Percentiles rank a stretch among this genome's conserved stretches.
phyloP scores from a whole-genome alignment of 2,329 filamentous ascomycete genomes.

The Fusarium chaquense region DNA sequence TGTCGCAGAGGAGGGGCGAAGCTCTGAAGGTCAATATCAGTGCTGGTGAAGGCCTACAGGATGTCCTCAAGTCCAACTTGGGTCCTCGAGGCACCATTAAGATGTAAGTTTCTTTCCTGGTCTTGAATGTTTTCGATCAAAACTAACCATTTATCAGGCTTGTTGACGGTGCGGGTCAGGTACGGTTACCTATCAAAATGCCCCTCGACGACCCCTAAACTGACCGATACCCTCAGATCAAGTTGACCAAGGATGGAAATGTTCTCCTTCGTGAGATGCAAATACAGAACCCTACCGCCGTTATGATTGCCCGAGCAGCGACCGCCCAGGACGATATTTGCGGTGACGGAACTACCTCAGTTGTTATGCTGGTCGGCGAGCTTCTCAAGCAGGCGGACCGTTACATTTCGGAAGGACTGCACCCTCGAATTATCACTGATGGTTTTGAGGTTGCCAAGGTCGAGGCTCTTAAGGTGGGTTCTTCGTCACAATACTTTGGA shows the following conservation, averaged over 20 bases:
- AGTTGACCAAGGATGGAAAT: conserved; percentile 98
- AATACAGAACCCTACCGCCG: conserved; percentile 98
- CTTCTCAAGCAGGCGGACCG: conserved; percentile 97
- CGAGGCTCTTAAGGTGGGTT: conserved; percentile 83
- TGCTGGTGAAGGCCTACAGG: conserved; percentile 90
- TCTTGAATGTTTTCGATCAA: neutral
- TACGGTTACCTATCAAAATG: conserved; percentile 55
- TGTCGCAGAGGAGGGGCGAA: conserved; percentile 86
- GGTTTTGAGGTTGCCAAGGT: conserved; percentile 97
- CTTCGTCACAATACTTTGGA: neutral
- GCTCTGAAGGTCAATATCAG: conserved; percentile 97
- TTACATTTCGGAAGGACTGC: conserved; percentile 95
- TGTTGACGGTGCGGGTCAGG: conserved; percentile 76
- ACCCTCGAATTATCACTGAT: conserved; percentile 96
- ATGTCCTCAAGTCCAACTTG: conserved; percentile 97
- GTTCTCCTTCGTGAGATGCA: conserved; percentile 84
- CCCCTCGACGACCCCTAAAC: conserved; percentile 48
- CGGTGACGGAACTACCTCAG: conserved; percentile 96
- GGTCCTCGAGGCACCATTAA: conserved; percentile 95
- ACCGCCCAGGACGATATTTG: conserved; percentile 99
- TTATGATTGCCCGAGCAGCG: conserved; percentile 84
- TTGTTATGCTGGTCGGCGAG: conserved; percentile 95
- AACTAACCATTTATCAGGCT: conserved; percentile 62
- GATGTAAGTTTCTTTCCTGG: conserved; percentile 71
- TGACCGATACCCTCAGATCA: conserved; percentile 74